Percentiles rank a stretch among this genome's conserved stretches.
phyloP scores from a whole-genome alignment of 2,329 filamentous ascomycete genomes.

The Colletotrichum salicis region DNA sequence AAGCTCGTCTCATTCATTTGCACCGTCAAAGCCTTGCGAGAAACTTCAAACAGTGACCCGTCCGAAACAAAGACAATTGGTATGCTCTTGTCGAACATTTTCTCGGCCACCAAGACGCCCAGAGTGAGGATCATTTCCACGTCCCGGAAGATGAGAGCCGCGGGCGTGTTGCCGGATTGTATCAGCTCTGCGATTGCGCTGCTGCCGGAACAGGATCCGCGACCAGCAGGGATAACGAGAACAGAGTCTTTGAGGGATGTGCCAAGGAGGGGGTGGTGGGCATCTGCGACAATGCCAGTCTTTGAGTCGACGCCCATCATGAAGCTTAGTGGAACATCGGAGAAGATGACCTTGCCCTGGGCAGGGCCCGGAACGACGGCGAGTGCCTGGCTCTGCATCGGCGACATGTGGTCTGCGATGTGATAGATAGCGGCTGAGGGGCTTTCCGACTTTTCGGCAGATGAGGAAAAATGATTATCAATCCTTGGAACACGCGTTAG shows the following conservation, averaged over 20 bases:
- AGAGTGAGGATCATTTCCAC: conserved; percentile 56
- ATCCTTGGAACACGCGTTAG: not conserved
- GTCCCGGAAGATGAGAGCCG: conserved; percentile 53
- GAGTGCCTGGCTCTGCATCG: not conserved
- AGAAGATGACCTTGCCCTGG: not conserved
- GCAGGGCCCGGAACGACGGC: not conserved
- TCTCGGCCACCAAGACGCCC: conserved; percentile 54
- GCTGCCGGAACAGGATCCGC: conserved; percentile 59
- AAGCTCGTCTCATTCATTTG: not conserved
- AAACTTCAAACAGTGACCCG: conserved; percentile 31
- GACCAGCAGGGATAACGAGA: conserved; percentile 56
- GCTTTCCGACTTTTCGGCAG: not conserved
- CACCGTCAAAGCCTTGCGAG: not conserved
- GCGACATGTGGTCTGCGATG: not conserved
- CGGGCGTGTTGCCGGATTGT: conserved; percentile 49
- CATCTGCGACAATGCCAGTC: conserved; percentile 55
- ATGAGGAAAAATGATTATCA: not conserved
- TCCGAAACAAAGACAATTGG: conserved; percentile 46
- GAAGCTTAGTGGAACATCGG: conserved; percentile 50
- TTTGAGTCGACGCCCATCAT: conserved; percentile 55
- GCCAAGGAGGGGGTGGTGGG: conserved; percentile 53
- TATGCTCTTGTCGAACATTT: conserved; percentile 51
- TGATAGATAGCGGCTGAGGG: not conserved
- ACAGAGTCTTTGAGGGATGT: conserved; percentile 44
- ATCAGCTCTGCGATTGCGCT: conserved; percentile 56